These are phyloP conservation scores for Apiospora hydei DNA, from an alignment of 2,329 filamentous ascomycete genomes.

Conservation along the genomic window DNA sequence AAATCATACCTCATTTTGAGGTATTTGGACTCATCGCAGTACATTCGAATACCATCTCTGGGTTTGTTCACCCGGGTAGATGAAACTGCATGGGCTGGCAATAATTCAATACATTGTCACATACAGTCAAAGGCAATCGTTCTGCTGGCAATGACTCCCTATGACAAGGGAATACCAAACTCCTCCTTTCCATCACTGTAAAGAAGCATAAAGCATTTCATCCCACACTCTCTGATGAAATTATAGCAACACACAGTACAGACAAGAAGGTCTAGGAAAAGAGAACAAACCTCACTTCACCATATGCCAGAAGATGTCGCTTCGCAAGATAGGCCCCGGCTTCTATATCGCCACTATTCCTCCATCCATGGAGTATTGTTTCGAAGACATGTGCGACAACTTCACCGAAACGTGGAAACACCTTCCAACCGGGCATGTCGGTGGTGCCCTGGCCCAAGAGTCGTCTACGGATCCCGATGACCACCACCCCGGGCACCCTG, in stretches of 20 bases:
- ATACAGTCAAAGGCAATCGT: not conserved
- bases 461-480: not conserved
- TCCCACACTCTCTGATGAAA: not conserved
- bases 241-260: not conserved
- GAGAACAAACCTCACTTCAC: not conserved
- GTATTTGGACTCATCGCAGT: not conserved
- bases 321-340: not conserved
- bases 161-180: not conserved
- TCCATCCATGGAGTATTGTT: not conserved
- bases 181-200: not conserved
- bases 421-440: not conserved
- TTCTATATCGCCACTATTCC: not conserved
- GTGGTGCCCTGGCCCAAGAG: not conserved
- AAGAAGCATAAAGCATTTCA: not conserved
- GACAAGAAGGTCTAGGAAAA: not conserved
- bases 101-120: not conserved
- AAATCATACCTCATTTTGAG: not conserved
- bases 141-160: not conserved
- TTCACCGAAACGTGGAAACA: not conserved
- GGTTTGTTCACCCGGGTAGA: not conserved
- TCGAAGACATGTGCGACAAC: not conserved
- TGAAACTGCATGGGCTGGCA: not conserved
- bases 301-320: not conserved
- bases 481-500: not conserved
- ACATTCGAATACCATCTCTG: not conserved